Evolutionary conservation across 1,284 basidiomycete genomes (phyloP).

Genomic region (Leccinum pseudoinsigne): DNA sequence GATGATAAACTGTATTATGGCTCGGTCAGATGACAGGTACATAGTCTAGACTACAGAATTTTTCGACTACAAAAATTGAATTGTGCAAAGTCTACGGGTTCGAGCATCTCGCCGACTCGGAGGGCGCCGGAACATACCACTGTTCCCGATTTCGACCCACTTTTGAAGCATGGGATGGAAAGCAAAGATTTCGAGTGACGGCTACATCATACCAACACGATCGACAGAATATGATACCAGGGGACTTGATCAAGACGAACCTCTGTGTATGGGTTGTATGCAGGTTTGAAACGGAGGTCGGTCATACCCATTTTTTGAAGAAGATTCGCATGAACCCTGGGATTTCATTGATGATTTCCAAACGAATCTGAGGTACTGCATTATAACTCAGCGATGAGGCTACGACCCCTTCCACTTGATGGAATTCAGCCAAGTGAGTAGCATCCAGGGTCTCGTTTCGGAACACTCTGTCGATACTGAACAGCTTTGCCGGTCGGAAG

Average conservation of each 20-base stretch:
- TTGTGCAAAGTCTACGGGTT: constrained; percentile 49
- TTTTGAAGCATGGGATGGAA: constrained; percentile 94
- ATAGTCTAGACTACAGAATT: too few species aligned
- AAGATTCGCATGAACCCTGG: constrained; percentile 97
- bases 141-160: constrained; percentile 97
- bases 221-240: constrained; percentile 3
- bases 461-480: constrained; percentile 99
- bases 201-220: constrained; percentile 46
- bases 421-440: constrained; percentile 99
- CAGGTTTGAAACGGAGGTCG: constrained; percentile 95
- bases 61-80: too few species aligned
- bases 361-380: neutral
- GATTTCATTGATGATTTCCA: neutral
- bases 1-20: constrained; percentile 13
- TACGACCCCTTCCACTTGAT: constrained; percentile 99
- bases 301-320: constrained; percentile 96
- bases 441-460: constrained; percentile 99
- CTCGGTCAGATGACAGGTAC: constrained; percentile 3
- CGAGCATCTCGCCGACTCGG: constrained; percentile 90
- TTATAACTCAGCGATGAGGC: constrained; percentile 80
- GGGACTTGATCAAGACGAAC: constrained; percentile 39
- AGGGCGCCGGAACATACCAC: constrained; percentile 86
- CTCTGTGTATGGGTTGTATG: constrained; percentile 97
- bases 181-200: constrained; percentile 98
- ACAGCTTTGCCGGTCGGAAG: constrained; percentile 96